Conservation (phyloP, 2,329 filamentous ascomycete genomes). For the Monosporascus ibericus region DNA sequence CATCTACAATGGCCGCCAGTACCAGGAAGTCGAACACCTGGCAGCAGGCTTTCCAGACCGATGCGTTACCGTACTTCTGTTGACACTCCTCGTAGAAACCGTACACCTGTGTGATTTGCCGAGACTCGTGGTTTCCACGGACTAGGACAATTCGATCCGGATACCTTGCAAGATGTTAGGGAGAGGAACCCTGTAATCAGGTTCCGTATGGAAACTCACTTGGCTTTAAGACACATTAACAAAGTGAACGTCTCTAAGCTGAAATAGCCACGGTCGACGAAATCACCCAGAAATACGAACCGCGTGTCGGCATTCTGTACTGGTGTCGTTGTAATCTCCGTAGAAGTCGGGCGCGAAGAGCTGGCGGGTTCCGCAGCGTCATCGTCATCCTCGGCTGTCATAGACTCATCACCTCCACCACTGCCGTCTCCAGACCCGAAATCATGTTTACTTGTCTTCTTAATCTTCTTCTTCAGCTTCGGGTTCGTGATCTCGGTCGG, state of each 20-base stretch:
- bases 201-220: conserved; percentile 33
- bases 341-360: conserved; percentile 23
- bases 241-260: conserved; percentile 97
- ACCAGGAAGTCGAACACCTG: conserved; percentile 99
- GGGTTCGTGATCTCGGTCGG: conserved; percentile 84
- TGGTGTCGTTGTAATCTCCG: conserved; percentile 8
- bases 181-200: neutral
- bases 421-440: conserved; percentile 40
- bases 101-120: conserved; percentile 96
- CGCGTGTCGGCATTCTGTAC: conserved; percentile 41
- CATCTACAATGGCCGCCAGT: conserved; percentile 92
- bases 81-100: conserved; percentile 99
- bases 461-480: conserved; percentile 80
- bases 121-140: conserved; percentile 94
- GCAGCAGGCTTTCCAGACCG: conserved; percentile 99
- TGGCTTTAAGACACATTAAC: conserved; percentile 85
- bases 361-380: conserved; percentile 33
- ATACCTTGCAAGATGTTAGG: conserved; percentile 58
- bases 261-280: conserved; percentile 96
- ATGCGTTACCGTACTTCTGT: conserved; percentile 96
- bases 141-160: conserved; percentile 93
- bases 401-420: conserved; percentile 41
- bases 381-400: conserved; percentile 42
- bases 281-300: conserved; percentile 71
- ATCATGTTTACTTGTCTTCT: conserved; percentile 46